Evolutionary conservation across 129 eudicot species (phyloP).

Genomic region (Glebionis coronaria): DNA sequence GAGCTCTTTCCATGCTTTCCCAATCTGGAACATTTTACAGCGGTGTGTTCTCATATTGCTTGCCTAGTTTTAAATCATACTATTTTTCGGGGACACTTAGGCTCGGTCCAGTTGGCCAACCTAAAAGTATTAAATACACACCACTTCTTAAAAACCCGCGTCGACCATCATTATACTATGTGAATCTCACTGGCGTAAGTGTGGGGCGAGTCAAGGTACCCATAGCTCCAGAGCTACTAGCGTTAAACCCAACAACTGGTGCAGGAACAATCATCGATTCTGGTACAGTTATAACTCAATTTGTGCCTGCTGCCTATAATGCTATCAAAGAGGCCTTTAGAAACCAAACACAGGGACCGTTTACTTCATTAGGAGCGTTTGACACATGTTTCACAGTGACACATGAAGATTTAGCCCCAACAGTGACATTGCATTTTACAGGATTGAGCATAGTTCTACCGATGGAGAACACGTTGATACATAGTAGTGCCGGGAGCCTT

Average conservation of each 20-base stretch:
- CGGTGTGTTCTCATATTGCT: slow-evolving; percentile 77
- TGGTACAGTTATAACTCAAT: slow-evolving; percentile 88
- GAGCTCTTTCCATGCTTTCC: slow-evolving; percentile 66
- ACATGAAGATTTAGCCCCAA: slow-evolving; percentile 58
- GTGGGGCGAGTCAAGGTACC: slow-evolving; percentile 75
- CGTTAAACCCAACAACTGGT: slow-evolving; percentile 71
- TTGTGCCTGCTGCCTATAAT: slow-evolving; percentile 51
- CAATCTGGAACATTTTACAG: slow-evolving; percentile 62
- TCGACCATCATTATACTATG: slow-evolving; percentile 83
- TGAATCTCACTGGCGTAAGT: slow-evolving; percentile 72
- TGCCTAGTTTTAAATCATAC: slow-evolving; percentile 92
- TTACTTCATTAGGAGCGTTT: slow-evolving; percentile 69
- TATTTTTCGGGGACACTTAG: slow-evolving; percentile 88
- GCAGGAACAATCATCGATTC: slow-evolving; percentile 89
- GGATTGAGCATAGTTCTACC: slow-evolving; percentile 72
- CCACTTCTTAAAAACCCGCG: slow-evolving; percentile 79
- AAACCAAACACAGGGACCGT: slow-evolving; percentile 67
- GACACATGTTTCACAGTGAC: slow-evolving; percentile 84
- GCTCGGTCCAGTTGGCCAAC: slow-evolving; percentile 86
- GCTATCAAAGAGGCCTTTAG: slow-evolving; percentile 62
- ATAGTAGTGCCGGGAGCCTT: slow-evolving; percentile 66
- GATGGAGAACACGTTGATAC: slow-evolving; percentile 79
- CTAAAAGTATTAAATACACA: slow-evolving; percentile 68
- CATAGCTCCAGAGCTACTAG: slow-evolving; percentile 62
- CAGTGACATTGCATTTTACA: slow-evolving; percentile 50